Conservation (phyloP, 2,329 filamentous ascomycete genomes). For the Cladosporium sp. region DNA sequence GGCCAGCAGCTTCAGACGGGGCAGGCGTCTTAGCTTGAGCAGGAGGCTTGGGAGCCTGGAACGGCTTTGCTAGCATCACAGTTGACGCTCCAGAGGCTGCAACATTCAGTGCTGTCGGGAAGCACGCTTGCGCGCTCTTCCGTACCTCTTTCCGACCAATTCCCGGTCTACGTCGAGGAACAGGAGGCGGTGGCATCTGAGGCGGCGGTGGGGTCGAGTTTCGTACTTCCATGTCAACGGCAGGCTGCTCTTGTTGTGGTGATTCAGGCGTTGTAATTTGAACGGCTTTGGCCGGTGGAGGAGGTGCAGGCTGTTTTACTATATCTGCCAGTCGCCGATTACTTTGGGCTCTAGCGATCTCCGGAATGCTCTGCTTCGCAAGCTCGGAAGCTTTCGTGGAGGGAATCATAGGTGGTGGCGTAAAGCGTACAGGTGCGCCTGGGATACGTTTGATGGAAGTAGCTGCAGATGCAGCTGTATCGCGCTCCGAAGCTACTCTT, state of each 20-base stretch:
- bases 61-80: conserved; percentile 27
- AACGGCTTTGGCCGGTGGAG: no score
- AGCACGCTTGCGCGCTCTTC: conserved; percentile 5
- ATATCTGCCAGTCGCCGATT: not conserved
- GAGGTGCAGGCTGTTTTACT: not conserved
- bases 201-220: not conserved
- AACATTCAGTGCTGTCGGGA: conserved; percentile 18
- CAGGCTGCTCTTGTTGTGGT: not conserved
- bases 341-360: not conserved
- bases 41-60: conserved; percentile 25
- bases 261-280: not conserved
- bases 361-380: not conserved
- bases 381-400: not conserved
- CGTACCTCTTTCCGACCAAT: conserved; percentile 5
- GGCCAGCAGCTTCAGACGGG: conserved; percentile 45
- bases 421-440: conserved; percentile 28
- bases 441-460: conserved; percentile 17
- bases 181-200: not conserved
- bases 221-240: not conserved
- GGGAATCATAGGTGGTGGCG: conserved; percentile 20
- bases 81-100: conserved; percentile 23
- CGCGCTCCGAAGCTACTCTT: conserved; percentile 18
- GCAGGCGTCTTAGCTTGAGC: conserved; percentile 11
- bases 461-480: conserved; percentile 1
- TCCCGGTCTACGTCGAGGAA: not conserved